phyloP scores from a whole-genome alignment of 129 eudicot species.

The Oenanthe sinensis region DNA sequence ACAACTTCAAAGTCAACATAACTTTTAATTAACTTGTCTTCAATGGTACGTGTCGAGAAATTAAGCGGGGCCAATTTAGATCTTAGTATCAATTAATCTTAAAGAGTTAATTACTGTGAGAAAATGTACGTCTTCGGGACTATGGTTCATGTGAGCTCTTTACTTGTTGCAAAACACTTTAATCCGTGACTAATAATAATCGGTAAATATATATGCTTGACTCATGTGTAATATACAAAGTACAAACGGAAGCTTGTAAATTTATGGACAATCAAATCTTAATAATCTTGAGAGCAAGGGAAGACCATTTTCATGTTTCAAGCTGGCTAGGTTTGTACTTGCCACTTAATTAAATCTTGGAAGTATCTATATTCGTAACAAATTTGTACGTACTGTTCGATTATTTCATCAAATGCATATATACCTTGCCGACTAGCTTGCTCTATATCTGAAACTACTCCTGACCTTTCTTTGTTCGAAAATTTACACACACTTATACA shows the following conservation, averaged over 20 bases:
- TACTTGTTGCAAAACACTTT: neutral
- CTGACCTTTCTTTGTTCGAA: neutral
- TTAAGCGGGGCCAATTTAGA: constrained; percentile 3
- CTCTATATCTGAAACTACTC: neutral
- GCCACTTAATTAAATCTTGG: neutral
- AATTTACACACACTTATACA: neutral
- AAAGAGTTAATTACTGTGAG: too few species aligned
- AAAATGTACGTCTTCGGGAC: too few species aligned
- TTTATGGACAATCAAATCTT: neutral
- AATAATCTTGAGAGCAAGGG: constrained; percentile 8
- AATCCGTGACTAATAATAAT: neutral
- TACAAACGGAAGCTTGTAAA: neutral
- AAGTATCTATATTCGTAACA: neutral
- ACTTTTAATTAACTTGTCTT: neutral
- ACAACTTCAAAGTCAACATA: constrained; percentile 15
- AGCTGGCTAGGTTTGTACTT: neutral
- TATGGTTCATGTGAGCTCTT: neutral
- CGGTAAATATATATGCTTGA: neutral
- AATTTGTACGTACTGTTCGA: neutral
- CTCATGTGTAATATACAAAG: neutral
- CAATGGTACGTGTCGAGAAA: too few species aligned
- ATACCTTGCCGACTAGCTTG: neutral
- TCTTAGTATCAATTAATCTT: neutral
- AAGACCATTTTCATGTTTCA: constrained; percentile 14
- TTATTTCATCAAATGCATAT: neutral